Base-by-base conservation (phyloP, 2,329 filamentous ascomycete species). In the Alternaria brassicicola region DNA sequence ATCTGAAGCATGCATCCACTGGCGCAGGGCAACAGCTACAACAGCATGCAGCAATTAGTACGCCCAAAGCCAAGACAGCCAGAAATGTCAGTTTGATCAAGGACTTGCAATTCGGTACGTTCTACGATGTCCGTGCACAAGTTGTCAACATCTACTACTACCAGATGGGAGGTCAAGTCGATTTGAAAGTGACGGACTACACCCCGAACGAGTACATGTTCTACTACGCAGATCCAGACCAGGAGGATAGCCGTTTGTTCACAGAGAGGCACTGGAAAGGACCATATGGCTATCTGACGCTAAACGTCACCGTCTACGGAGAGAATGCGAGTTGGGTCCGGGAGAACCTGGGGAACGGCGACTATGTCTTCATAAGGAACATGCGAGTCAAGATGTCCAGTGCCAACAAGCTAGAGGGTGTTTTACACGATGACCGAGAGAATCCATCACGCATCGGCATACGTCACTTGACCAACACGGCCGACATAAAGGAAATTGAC, bases 261-360 rank as follows among this genome's bases (percentile, higher is more conserved):
- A 67, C 56, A 48, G 72, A 73, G 19, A 76, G 75, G 36, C 73
- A 77, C n/a, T 96, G 91, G 90, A 79, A 80, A 2, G 92, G 93
- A 0, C 93, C 93, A 0, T 89, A 81, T 65, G 93, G 93, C 2
- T 87, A 88, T 68, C 81, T 85, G 70, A 89, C 88, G 1, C 80
- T 97, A 51, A 87, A 89, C 66, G 78, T 97, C 23, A 89, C 87
- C 26, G 82, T 90, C 26, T 96, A 83, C 74, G 86, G 89, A 13
- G 85, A 85, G 0, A 90, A 97, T 73, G 86, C 87, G 1, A 67
- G 72, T 1, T 86, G 80, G 62, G 83, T 89, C n/a, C 82, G 81
- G 15, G 70, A 82, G 0, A 74, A 85, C 6, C 78, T 95, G 25
- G 78, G 81, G 2, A 74, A 79, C n/a, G 85, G 86, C 3, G 80